Evolutionary conservation across 345 rosid species (phyloP).

Genomic region (Conringia planisiliqua): DNA sequence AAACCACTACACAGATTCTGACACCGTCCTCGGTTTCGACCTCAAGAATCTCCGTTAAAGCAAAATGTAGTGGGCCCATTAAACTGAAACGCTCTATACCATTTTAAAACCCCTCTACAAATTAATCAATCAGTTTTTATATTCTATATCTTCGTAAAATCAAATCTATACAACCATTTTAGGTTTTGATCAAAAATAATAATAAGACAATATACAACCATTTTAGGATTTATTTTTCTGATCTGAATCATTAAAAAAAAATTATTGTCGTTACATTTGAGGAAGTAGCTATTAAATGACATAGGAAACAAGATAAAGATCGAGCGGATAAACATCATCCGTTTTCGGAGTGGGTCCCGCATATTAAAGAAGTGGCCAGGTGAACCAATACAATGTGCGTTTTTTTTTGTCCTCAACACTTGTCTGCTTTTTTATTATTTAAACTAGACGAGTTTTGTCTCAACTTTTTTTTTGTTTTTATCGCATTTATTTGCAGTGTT

Average conservation of each 20-base stretch:
- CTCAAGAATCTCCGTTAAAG: too few relatives aligned
- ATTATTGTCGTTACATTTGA: background rate
- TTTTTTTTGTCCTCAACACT: background rate
- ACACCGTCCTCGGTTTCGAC: too few relatives aligned
- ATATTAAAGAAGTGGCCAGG: background rate
- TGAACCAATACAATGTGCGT: slow-evolving; percentile 18
- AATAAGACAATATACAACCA: too few relatives aligned
- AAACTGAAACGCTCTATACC: too few relatives aligned
- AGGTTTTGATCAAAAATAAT: too few relatives aligned
- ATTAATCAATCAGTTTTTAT: background rate
- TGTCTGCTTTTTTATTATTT: background rate
- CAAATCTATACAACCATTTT: too few relatives aligned
- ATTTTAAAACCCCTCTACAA: background rate
- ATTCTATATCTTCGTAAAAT: too few relatives aligned
- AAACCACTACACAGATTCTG: too few relatives aligned
- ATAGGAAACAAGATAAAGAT: slow-evolving; percentile 3
- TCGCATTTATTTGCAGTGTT: background rate
- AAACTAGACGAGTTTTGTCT: background rate
- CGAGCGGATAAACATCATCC: slow-evolving; percentile 23
- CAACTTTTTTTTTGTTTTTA: background rate
- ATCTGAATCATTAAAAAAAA: too few relatives aligned
- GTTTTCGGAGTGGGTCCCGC: slow-evolving; percentile 8
- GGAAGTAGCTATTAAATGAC: background rate
- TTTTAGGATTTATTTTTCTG: background rate
- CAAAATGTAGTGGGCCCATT: too few relatives aligned